A percentile compares a stretch with the other conserved stretches of the same genome.
These are phyloP conservation scores for Cornus suecica DNA, from an alignment of 148 eudicot genomes.

Conservation along the genomic window DNA sequence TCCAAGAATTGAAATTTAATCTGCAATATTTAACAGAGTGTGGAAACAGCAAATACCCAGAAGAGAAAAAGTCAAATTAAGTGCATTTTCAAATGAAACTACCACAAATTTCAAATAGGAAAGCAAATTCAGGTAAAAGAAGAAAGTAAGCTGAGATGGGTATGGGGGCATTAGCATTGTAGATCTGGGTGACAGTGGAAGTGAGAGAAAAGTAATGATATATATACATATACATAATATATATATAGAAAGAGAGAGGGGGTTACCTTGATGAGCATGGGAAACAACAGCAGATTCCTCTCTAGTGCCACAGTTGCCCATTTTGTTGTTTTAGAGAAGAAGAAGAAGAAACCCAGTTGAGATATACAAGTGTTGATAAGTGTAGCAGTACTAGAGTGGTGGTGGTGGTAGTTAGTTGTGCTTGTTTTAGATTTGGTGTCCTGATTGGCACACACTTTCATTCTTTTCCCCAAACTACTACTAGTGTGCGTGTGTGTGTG, in stretches of 20 bases:
- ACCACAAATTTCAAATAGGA: not conserved
- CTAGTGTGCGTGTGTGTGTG: too few species aligned
- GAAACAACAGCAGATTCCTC: constrained; percentile 88
- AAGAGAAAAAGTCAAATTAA: not conserved
- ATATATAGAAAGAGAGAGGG: not conserved
- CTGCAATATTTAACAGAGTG: not conserved
- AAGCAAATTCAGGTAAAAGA: not conserved
- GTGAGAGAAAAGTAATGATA: not conserved
- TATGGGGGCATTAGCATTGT: not conserved
- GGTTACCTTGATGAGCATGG: constrained; percentile 64
- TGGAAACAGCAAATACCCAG: not conserved
- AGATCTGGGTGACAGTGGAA: not conserved
- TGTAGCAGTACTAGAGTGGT: too few species aligned
- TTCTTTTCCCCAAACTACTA: too few species aligned
- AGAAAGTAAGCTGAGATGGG: not conserved
- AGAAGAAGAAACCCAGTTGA: not conserved
- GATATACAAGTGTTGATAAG: not conserved
- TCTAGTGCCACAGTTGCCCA: constrained; percentile 98
- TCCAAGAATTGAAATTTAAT: not conserved
- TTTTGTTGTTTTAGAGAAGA: constrained; percentile 11
- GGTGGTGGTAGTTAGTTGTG: too few species aligned
- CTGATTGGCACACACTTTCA: not conserved
- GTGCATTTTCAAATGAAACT: too few species aligned
- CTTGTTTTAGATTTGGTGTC: not conserved
- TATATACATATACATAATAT: too few species aligned